Conservation (phyloP, 176 grass and related monocot genomes). For the Alopecurus myosuroides region DNA sequence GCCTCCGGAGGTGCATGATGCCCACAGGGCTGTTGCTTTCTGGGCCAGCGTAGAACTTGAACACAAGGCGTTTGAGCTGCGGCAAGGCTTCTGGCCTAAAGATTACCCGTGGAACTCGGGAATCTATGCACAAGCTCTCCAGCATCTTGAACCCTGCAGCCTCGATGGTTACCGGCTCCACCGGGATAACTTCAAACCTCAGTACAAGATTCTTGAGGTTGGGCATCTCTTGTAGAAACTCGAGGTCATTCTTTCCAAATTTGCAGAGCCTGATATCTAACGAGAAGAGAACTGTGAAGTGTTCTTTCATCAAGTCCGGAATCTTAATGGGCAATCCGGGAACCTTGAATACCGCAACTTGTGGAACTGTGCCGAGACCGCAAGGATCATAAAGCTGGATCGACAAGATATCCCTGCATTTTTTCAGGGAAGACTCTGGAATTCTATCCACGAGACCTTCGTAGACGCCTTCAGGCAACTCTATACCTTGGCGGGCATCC, state of each 20-base stretch:
- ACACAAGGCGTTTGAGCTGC: not conserved
- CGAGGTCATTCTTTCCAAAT: not conserved
- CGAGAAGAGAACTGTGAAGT: not conserved
- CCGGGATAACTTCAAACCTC: not conserved
- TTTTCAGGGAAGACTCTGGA: not conserved
- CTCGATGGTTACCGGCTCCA: not conserved
- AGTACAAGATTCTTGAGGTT: not conserved
- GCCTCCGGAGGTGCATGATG: not conserved
- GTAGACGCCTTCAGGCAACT: not conserved
- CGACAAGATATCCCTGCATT: not conserved
- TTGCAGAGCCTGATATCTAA: not conserved
- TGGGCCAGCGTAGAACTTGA: conserved; percentile 1
- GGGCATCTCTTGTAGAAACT: not conserved
- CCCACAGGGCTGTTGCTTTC: not conserved
- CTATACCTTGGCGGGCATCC: not conserved
- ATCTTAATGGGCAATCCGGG: not conserved
- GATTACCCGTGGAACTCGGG: not conserved
- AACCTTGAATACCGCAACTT: not conserved
- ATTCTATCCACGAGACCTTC: not conserved
- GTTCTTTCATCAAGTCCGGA: not conserved
- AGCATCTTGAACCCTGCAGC: not conserved
- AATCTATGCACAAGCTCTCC: not conserved
- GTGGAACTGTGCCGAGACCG: not conserved
- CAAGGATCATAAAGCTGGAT: not conserved
- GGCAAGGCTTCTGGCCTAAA: not conserved